Conservation (phyloP, 352 stramenopile species). For the Aphanomyces euteiches region DNA sequence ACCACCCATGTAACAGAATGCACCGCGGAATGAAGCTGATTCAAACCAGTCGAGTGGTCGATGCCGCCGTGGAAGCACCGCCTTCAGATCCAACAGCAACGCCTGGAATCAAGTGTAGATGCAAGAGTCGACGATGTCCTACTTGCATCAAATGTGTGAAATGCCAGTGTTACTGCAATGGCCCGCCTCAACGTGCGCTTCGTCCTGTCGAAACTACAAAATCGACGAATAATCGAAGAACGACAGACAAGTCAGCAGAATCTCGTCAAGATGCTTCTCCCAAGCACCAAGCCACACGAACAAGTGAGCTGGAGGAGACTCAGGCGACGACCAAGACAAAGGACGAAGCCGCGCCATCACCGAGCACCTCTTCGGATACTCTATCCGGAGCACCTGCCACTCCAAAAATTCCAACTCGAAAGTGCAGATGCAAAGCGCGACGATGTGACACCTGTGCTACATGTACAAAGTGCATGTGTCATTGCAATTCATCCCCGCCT, state of each 20-base stretch:
- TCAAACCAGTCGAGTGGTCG: slow-evolving; percentile 17
- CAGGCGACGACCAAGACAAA: background rate
- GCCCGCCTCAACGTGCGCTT: background rate
- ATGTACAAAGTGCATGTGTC: slow-evolving; percentile 9
- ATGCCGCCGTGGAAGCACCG: background rate
- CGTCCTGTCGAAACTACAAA: background rate
- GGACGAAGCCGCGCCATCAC: background rate
- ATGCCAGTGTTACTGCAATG: slow-evolving; percentile 24
- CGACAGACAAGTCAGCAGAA: no score
- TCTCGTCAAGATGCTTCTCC: background rate
- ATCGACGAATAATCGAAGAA: background rate
- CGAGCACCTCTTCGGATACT: background rate
- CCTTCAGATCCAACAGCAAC: background rate
- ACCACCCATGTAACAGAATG: slow-evolving; percentile 4
- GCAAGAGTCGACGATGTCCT: slow-evolving; percentile 8
- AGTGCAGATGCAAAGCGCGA: slow-evolving; percentile 9
- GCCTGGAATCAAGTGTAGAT: slow-evolving; percentile 1
- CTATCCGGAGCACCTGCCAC: no score
- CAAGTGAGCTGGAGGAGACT: background rate
- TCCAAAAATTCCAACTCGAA: background rate
- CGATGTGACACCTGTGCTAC: background rate
- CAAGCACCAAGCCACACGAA: background rate
- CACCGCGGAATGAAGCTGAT: slow-evolving; percentile 18
- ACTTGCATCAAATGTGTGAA: slow-evolving; percentile 13
- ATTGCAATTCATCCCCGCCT: background rate